Evolutionary conservation across 129 eudicot genomes (phyloP).

Genomic region (Chrysanthemum lavandulifolium): DNA sequence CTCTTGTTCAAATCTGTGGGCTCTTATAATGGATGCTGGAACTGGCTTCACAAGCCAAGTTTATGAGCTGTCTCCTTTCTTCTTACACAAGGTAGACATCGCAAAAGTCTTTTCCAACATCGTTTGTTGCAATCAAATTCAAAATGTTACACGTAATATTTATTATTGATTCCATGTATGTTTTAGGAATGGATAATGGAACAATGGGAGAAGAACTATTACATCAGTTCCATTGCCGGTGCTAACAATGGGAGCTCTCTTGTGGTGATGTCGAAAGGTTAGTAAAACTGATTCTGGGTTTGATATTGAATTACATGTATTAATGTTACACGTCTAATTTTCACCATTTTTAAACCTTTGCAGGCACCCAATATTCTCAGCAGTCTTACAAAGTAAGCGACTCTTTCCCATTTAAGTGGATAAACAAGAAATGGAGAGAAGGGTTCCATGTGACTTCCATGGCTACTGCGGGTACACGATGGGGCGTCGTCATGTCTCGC

Average conservation of each 20-base stretch:
- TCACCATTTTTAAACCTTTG: background rate
- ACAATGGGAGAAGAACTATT: constrained; percentile 85
- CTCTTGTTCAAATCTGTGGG: constrained; percentile 78
- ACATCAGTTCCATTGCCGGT: constrained; percentile 81
- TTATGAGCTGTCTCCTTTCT: constrained; percentile 65
- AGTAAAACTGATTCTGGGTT: background rate
- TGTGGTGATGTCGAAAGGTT: constrained; percentile 93
- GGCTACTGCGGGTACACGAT: constrained; percentile 81
- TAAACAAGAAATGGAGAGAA: constrained; percentile 85
- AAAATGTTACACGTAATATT: background rate
- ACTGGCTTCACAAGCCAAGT: constrained; percentile 72
- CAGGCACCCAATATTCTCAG: constrained; percentile 73
- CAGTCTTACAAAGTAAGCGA: constrained; percentile 89
- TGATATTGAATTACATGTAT: too few relatives aligned
- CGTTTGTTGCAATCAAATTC: background rate
- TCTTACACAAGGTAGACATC: constrained; percentile 66
- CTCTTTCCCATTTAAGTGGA: constrained; percentile 86
- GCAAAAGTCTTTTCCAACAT: background rate
- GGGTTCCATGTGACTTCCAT: constrained; percentile 86
- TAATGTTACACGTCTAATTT: background rate
- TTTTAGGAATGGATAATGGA: constrained; percentile 95
- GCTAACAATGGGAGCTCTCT: constrained; percentile 73
- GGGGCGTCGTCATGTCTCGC: constrained; percentile 93
- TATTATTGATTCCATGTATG: background rate
- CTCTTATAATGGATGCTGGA: constrained; percentile 89